These are phyloP conservation scores for Phlebiopsis flavidoalba DNA, from an alignment of 768 basidiomycete genomes.

Conservation along the genomic window DNA sequence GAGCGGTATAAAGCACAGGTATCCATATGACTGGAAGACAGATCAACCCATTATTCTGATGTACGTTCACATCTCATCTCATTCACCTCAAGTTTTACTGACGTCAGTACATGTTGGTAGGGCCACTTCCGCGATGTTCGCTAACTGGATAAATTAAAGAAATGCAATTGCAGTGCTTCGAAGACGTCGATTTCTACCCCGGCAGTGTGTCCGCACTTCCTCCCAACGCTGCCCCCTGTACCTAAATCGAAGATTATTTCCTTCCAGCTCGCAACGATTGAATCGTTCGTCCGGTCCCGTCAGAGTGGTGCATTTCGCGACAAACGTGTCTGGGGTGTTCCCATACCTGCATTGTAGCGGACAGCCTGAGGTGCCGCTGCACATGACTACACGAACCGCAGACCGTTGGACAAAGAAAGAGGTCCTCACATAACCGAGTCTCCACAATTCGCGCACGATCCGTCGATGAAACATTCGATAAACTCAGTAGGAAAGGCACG, in stretches of 20 bases:
- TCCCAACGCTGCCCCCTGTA: not conserved
- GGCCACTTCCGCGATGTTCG: slow-evolving; percentile 97
- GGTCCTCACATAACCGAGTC: slow-evolving; percentile 60
- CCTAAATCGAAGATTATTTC: not conserved
- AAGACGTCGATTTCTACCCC: slow-evolving; percentile 75
- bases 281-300: slow-evolving; percentile 78
- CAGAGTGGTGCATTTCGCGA: slow-evolving; percentile 98
- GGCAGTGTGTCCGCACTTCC: slow-evolving; percentile 50
- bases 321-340: slow-evolving; percentile 97
- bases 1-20: slow-evolving; percentile 78
- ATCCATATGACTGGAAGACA: slow-evolving; percentile 97
- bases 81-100: not conserved
- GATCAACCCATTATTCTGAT: slow-evolving; percentile 87
- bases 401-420: too few species aligned
- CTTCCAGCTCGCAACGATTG: slow-evolving; percentile 78
- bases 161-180: slow-evolving; percentile 64
- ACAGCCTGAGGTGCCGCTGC: too few species aligned
- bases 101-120: slow-evolving; percentile 32
- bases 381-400: too few species aligned
- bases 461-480: too few species aligned
- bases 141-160: slow-evolving; percentile 87
- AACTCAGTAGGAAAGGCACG: slow-evolving; percentile 66
- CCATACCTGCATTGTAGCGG: slow-evolving; percentile 87
- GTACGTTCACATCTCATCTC: slow-evolving; percentile 38
- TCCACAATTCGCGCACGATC: too few species aligned